A percentile compares a stretch with the other conserved stretches of the same genome.
These are phyloP conservation scores for Hemileia vastatrix DNA, from an alignment of 1,284 basidiomycete genomes.

Conservation along the genomic window DNA sequence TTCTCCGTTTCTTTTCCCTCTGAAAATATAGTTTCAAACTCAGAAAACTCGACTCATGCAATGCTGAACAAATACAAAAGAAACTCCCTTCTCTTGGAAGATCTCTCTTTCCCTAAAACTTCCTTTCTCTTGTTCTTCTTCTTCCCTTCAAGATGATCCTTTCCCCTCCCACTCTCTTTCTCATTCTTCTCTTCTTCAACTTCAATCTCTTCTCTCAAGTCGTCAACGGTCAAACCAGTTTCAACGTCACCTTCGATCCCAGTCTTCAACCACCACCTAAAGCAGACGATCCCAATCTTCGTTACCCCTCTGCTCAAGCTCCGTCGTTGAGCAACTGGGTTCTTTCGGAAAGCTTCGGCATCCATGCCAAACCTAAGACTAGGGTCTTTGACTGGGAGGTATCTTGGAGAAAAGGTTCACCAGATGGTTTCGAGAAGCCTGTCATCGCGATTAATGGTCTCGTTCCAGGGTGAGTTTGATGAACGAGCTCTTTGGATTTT, in stretches of 20 bases:
- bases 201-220: background rate
- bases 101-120: background rate
- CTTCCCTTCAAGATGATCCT: background rate
- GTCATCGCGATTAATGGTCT: constrained; percentile 35
- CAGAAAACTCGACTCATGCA: too few species aligned
- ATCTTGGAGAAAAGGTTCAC: constrained; percentile 25
- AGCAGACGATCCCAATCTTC: background rate
- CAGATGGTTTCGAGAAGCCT: constrained; percentile 33
- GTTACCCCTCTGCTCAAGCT: background rate
- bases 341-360: constrained; percentile 28
- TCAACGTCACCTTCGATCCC: background rate
- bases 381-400: constrained; percentile 31
- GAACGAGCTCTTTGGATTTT: too few species aligned
- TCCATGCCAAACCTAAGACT: constrained; percentile 26
- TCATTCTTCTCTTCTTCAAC: background rate
- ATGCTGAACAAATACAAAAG: too few species aligned
- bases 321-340: background rate
- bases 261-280: background rate
- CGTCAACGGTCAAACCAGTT: background rate
- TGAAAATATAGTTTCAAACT: too few species aligned
- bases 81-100: too few species aligned
- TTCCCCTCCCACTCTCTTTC: background rate
- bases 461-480: background rate
- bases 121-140: background rate
- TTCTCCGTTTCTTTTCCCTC: too few species aligned